Base-by-base conservation (phyloP, 1,284 basidiomycete species). In the Papiliotrema nemorosa region DNA sequence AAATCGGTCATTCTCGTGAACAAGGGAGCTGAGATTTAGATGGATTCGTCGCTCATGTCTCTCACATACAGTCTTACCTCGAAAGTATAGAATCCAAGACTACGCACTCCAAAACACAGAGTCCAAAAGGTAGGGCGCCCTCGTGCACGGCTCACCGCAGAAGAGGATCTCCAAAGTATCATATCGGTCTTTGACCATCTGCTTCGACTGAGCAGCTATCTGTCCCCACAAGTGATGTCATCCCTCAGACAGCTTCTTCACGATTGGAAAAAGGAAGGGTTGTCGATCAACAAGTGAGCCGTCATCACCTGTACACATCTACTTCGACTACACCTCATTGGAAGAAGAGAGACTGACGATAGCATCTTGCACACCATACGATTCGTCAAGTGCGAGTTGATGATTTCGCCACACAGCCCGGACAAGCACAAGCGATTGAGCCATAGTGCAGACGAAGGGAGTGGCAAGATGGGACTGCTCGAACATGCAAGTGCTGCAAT, bases 251-350 rank as follows among this genome's bases (percentile, higher is more conserved):
- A 31, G 3, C 14, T 53, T 9, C 25, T 57, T 16, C 22, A 14
- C 3, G 47, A 40, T 3, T 53, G 47, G 47, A 10, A 29, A 22
- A 39, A 50, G 27, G 48, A 57, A 22, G 54, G 54, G 9, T 39
- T 57, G n/a, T 26, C 54, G 3, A 20, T 50, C 3, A 21, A 16
- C 9, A 55, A 34, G 54, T 55, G 25, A 50, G 53, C 34, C 13
- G 27, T 20, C 6, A n/a, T n/a, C n/a, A n/a, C n/a, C n/a, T n/a
- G n/a, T n/a, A n/a, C n/a, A n/a, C n/a, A n/a, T n/a, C n/a, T n/a
- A n/a, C n/a, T n/a, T n/a, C n/a, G n/a, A n/a, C 18, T 50, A n/a
- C n/a, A 14, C 14, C 21, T 31, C 26, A 5, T 21, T 18, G 10
- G 20, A 31, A 34, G 18, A 10, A 13, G 7, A 3, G 33, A 26